phyloP scores from a whole-genome alignment of 495 filamentous ascomycete genomes.

The Aspergillus biplanus region DNA sequence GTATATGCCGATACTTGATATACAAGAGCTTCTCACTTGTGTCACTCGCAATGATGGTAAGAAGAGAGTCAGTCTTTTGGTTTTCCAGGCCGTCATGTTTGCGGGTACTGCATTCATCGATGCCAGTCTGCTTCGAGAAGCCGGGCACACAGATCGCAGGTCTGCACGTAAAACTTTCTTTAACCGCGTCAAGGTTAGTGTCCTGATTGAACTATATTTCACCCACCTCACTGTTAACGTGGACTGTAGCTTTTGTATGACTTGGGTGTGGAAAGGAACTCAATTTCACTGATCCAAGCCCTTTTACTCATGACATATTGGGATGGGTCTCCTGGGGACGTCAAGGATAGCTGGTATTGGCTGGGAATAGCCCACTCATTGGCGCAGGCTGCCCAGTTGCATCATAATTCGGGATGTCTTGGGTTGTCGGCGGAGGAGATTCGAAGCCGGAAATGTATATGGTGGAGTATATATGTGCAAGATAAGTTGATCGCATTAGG shows the following conservation, averaged over 20 bases:
- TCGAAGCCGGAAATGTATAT: slow-evolving; percentile 18
- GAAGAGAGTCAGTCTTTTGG: not conserved
- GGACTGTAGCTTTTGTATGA: slow-evolving; percentile 20
- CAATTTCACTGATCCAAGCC: slow-evolving; percentile 16
- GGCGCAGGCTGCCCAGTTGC: slow-evolving; percentile 16
- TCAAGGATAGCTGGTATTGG: slow-evolving; percentile 26
- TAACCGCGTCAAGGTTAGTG: no score
- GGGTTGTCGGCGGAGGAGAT: not conserved
- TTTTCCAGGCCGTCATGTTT: slow-evolving; percentile 1
- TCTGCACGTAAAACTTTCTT: not conserved
- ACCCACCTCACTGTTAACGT: no score
- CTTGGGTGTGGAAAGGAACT: slow-evolving; percentile 20
- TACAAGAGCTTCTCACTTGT: not conserved
- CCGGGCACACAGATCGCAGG: not conserved
- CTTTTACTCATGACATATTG: slow-evolving; percentile 28
- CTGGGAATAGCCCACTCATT: slow-evolving; percentile 17
- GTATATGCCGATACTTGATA: not conserved
- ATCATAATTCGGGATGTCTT: slow-evolving; percentile 3
- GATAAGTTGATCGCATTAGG: slow-evolving; percentile 20
- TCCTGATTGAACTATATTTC: no score
- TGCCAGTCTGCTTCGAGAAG: not conserved
- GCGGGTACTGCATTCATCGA: not conserved
- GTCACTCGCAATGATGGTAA: not conserved
- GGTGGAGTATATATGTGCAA: slow-evolving; percentile 26
- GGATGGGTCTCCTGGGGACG: slow-evolving; percentile 17